phyloP scores from a whole-genome alignment of 1,284 basidiomycete species.

The Boletus sp. region DNA sequence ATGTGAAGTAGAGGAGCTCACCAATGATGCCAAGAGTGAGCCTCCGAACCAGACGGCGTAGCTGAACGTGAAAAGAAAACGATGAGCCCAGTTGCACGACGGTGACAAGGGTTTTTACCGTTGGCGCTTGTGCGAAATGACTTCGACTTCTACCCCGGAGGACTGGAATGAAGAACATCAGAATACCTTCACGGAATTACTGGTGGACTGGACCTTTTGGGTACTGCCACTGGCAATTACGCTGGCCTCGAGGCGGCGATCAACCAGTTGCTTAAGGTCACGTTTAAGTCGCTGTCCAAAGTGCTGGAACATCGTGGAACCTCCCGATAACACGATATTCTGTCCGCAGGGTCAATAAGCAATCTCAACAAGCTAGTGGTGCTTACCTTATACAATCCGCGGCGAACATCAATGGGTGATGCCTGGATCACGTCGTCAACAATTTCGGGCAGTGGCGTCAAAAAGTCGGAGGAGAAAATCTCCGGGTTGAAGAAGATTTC shows the following conservation, averaged over 20 bases:
- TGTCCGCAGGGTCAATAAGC: constrained; percentile 27
- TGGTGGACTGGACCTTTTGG: constrained; percentile 55
- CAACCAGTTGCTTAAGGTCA: constrained; percentile 92
- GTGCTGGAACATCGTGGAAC: constrained; percentile 98
- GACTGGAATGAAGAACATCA: constrained; percentile 51
- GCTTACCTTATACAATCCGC: constrained; percentile 87
- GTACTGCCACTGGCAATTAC: constrained; percentile 73
- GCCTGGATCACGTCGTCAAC: constrained; percentile 96
- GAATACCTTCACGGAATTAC: constrained; percentile 1
- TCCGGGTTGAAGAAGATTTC: constrained; percentile 99
- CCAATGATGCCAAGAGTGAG: constrained; percentile 86
- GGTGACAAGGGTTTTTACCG: constrained; percentile 44
- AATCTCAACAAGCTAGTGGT: background rate
- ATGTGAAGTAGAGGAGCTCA: constrained; percentile 30
- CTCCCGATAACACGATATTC: constrained; percentile 93
- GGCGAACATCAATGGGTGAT: constrained; percentile 92
- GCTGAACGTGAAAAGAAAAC: constrained; percentile 35
- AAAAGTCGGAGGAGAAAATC: constrained; percentile 96
- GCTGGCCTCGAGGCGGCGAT: constrained; percentile 81
- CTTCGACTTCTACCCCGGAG: constrained; percentile 92
- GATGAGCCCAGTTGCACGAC: constrained; percentile 4
- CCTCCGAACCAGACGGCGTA: constrained; percentile 99
- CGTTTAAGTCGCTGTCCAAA: constrained; percentile 95
- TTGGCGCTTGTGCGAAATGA: constrained; percentile 98
- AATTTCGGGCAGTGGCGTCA: constrained; percentile 94